Evolutionary conservation across 805 yeast species (phyloP), one percentile per base, ranked within the genome.

Genomic region (Candida caryicola): DNA sequence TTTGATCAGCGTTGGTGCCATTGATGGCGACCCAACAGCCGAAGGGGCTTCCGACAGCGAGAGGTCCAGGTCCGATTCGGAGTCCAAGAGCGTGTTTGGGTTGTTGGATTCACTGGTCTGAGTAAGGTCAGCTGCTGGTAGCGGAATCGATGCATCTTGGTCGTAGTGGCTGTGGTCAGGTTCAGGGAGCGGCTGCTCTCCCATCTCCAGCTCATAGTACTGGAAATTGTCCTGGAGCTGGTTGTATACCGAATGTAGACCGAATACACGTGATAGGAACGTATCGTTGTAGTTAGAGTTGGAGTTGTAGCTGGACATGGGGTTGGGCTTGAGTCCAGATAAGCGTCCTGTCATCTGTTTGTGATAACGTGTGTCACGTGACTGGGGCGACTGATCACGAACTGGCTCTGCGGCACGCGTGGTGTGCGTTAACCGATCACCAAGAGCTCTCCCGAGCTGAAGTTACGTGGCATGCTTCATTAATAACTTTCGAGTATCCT

Each of bases 261-360:
- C 86, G 58, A 81, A 79, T 16, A 81, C 82, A 29, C 85, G 65
- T 7, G 83, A 78, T 42, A 81, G 64, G 50, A 81, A 81, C 4
- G 85, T 80, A 48, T 78, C 79, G 37, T 36, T 31, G 23, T 23
- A 27, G 35, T 9, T 10, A 10, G 29, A 23, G 8, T 4, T 7
- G n/a, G 34, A 36, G 27, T 29, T 27, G 21, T 29, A 29, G 38
- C 28, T 19, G 17, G 40, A 26, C 35, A 36, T 31, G 28, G 5
- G 19, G 37, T 34, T 10, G 31, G 15, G 23, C 4, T 6, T 12
- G n/a, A 13, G 31, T 18, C 10, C 7, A 21, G 25, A 21, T 21
- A 21, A 21, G 9, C 10, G 10, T 16, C 9, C 9, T 30, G 33
- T 17, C 33, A 30, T 17, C 7, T 30, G 18, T n/a, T 30, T 17